A percentile compares a stretch with the other conserved stretches of the same genome.
These are phyloP conservation scores for Cladophialophora chaetospira DNA, from an alignment of 2,329 filamentous ascomycete species.

Conservation along the genomic window DNA sequence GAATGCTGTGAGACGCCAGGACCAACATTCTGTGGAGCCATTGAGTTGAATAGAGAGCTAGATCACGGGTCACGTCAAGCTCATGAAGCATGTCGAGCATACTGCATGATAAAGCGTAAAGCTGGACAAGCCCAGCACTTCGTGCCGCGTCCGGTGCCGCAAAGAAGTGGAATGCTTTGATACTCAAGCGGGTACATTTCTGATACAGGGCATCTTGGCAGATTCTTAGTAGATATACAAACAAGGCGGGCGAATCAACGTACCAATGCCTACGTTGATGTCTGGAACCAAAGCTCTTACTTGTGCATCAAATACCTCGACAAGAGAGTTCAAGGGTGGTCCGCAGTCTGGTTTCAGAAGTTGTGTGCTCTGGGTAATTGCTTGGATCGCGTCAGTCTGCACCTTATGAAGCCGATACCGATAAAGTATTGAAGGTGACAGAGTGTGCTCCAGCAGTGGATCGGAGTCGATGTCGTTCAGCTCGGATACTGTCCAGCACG, in stretches of 20 bases:
- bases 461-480: not conserved
- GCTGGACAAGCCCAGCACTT: conserved; percentile 1
- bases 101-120: conserved; percentile 8
- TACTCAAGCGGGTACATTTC: conserved; percentile 10
- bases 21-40: conserved; percentile 1
- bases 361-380: conserved; percentile 10
- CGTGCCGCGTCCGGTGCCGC: not conserved
- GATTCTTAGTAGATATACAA: not conserved
- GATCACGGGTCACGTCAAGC: conserved; percentile 4
- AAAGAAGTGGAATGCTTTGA: conserved; percentile 18
- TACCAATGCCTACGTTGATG: conserved; percentile 3
- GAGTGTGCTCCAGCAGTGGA: not conserved
- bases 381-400: conserved; percentile 10
- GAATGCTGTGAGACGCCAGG: conserved; percentile 1
- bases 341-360: not conserved
- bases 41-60: conserved; percentile 5
- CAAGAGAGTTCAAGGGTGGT: conserved; percentile 13
- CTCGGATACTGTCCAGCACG: conserved; percentile 7
- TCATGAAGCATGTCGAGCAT: conserved; percentile 13
- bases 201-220: conserved; percentile 10
- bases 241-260: not conserved
- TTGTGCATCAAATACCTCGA: conserved; percentile 18
- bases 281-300: conserved; percentile 4
- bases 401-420: conserved; percentile 12
- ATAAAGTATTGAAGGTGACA: conserved; percentile 10